Conservation (phyloP, 352 stramenopile genomes). For the Phytophthora crassamura region DNA sequence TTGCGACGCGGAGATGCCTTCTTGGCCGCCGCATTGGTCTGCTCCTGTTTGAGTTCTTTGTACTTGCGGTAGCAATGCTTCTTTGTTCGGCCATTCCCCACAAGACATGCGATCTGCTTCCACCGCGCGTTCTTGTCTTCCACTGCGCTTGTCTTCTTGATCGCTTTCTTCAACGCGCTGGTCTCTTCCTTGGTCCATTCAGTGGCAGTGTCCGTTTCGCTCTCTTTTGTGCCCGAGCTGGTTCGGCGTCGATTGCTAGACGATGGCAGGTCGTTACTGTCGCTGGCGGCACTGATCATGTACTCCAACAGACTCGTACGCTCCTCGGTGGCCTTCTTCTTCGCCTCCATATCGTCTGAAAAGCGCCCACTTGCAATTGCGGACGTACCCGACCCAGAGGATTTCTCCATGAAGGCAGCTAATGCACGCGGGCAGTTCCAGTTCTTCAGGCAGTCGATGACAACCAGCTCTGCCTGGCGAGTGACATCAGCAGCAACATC, state of each 20-base stretch:
- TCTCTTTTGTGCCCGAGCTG: conserved; percentile 15
- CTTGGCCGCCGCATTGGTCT: conserved; percentile 39
- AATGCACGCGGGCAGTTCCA: conserved; percentile 62
- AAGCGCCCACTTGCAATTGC: conserved; percentile 58
- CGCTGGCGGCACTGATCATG: conserved; percentile 43
- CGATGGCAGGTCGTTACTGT: conserved; percentile 5
- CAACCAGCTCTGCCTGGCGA: conserved; percentile 69
- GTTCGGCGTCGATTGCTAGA: conserved; percentile 14
- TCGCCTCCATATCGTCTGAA: conserved; percentile 54
- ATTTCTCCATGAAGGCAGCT: conserved; percentile 57
- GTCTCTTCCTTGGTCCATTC: conserved; percentile 71
- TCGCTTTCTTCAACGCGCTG: conserved; percentile 66
- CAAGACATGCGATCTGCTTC: conserved; percentile 66
- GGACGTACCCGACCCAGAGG: conserved; percentile 20
- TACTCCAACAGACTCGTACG: conserved; percentile 52
- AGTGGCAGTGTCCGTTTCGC: conserved; percentile 26
- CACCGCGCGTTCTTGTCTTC: conserved; percentile 80
- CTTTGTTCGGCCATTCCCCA: conserved; percentile 73
- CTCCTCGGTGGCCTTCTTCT: conserved; percentile 41
- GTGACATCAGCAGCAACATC: conserved; percentile 45
- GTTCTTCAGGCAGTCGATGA: conserved; percentile 76
- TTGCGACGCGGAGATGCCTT: conserved; percentile 35
- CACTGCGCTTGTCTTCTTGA: conserved; percentile 67
- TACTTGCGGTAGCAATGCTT: conserved; percentile 89
- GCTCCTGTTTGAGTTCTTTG: conserved; percentile 81